A percentile compares a stretch with the other conserved stretches of the same genome.
phyloP scores from a whole-genome alignment of 192 early-diverging fungal species.

The Phycomyces blakesleeanus region DNA sequence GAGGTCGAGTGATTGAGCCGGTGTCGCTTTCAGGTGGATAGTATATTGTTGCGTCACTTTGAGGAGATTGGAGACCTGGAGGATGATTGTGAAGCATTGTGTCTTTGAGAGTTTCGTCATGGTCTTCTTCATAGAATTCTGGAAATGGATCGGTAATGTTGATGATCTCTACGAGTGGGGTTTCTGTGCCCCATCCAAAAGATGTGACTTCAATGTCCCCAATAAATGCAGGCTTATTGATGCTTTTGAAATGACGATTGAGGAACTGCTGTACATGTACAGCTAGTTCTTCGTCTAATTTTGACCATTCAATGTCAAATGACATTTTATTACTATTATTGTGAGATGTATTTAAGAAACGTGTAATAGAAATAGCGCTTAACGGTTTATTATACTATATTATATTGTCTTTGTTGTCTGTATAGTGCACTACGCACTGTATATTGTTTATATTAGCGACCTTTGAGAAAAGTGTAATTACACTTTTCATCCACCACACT shows the following conservation, averaged over 20 bases:
- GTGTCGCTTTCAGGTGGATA: conserved; percentile 29
- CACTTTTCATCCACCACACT: no score
- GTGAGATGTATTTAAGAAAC: no score
- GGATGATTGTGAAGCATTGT: no score
- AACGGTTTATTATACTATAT: no score
- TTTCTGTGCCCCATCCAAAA: conserved; percentile 66
- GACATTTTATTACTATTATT: no score
- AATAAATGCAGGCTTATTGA: conserved; percentile 65
- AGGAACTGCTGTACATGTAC: conserved; percentile 62
- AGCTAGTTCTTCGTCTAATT: conserved; percentile 62
- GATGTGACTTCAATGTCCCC: conserved; percentile 65
- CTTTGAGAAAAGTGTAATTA: no score
- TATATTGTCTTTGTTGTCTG: no score
- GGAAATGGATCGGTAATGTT: conserved; percentile 72
- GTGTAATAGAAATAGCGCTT: no score
- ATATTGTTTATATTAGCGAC: no score
- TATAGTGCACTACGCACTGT: no score
- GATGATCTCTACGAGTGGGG: conserved; percentile 65
- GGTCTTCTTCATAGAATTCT: conserved; percentile 68
- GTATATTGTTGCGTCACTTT: neutral
- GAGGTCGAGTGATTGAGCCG: neutral
- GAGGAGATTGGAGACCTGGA: no score
- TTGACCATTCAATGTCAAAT: conserved; percentile 66
- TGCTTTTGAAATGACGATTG: conserved; percentile 57
- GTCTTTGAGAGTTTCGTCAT: conserved; percentile 18